These are phyloP conservation scores for Mucor velutinosus DNA, from an alignment of 371 early-diverging fungal species.

Conservation along the genomic window DNA sequence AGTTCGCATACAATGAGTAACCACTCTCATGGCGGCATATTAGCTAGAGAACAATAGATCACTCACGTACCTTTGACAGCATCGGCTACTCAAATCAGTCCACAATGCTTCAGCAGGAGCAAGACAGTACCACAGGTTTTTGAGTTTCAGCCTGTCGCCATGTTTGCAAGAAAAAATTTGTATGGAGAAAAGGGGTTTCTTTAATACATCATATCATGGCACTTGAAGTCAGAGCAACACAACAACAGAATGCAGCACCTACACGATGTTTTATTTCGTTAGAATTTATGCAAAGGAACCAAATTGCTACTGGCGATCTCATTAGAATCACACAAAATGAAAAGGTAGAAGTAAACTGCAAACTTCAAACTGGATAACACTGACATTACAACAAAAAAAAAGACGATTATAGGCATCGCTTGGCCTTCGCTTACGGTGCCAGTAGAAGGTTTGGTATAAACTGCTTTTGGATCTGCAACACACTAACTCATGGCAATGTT, in stretches of 20 bases:
- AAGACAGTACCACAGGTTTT: no score
- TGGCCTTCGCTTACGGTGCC: conserved; percentile 23
- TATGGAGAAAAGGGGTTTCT: background rate
- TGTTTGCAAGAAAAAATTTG: background rate
- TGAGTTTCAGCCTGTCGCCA: no score
- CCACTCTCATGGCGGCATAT: no score
- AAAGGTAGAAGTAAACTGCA: background rate
- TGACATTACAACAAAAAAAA: background rate
- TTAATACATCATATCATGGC: conserved; percentile 4
- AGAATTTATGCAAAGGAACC: conserved; percentile 48
- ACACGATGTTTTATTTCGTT: conserved; percentile 45
- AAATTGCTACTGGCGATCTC: conserved; percentile 58
- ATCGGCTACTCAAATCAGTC: no score
- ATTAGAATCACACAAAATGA: conserved; percentile 33
- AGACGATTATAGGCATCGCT: conserved; percentile 23
- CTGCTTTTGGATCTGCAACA: background rate
- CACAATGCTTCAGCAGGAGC: no score
- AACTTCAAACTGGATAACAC: background rate
- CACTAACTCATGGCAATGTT: background rate
- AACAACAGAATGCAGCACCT: conserved; percentile 1
- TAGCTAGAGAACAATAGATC: no score
- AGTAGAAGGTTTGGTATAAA: conserved; percentile 6
- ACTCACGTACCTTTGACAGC: no score
- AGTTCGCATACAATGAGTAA: no score
- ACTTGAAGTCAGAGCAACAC: conserved; percentile 21